phyloP scores from a whole-genome alignment of 2,329 filamentous ascomycete genomes.

The Knufia fluminis region DNA sequence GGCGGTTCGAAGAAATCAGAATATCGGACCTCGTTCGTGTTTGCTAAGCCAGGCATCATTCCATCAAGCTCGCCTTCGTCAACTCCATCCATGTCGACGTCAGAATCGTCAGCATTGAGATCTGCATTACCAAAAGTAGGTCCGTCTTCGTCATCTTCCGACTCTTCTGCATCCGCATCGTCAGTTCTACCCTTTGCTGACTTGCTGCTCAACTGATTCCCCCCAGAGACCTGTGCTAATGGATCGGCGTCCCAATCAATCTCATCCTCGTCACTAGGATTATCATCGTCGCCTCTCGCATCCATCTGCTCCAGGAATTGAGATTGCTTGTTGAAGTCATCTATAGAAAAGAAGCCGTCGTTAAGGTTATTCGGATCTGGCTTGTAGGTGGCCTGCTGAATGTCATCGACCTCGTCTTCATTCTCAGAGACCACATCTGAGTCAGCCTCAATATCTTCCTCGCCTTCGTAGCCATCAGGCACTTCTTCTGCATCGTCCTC shows the following conservation, averaged over 20 bases:
- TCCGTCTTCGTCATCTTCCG: constrained; percentile 55
- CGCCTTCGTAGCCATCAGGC: constrained; percentile 9
- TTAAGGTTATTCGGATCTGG: constrained; percentile 79
- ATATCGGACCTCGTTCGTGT: constrained; percentile 85
- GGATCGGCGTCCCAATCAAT: constrained; percentile 83
- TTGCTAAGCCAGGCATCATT: constrained; percentile 49
- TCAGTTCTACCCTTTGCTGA: constrained; percentile 14
- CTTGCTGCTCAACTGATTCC: constrained; percentile 17
- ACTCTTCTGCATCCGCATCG: constrained; percentile 25
- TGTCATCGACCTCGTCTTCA: constrained; percentile 24
- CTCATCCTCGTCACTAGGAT: constrained; percentile 74
- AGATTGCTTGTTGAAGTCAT: constrained; percentile 91
- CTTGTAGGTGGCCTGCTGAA: constrained; percentile 47
- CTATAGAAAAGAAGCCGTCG: constrained; percentile 96
- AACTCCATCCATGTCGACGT: constrained; percentile 44
- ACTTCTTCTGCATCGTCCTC: constrained; percentile 14
- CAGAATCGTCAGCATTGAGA: constrained; percentile 55
- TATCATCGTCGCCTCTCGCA: constrained; percentile 62
- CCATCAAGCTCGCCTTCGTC: constrained; percentile 45
- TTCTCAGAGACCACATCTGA: constrained; percentile 20
- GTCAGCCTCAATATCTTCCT: constrained; percentile 22
- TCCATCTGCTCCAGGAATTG: constrained; percentile 85
- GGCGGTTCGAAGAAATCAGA: constrained; percentile 89
- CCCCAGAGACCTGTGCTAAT: constrained; percentile 34
- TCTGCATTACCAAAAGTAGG: constrained; percentile 77